Evolutionary conservation across 352 stramenopile species (phyloP).

Genomic region (Peronosclerospora sorghi): DNA sequence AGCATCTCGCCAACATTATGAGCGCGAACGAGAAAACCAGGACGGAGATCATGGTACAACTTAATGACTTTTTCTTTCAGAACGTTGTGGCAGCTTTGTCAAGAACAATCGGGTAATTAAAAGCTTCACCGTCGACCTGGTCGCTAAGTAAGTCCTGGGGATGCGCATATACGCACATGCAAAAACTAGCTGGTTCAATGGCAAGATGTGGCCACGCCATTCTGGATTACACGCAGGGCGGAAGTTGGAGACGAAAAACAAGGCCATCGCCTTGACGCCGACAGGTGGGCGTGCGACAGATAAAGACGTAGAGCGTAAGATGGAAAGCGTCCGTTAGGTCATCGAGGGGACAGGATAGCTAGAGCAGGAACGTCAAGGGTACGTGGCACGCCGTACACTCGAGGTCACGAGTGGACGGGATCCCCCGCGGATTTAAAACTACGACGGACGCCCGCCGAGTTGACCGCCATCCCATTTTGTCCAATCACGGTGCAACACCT

Average conservation of each 20-base stretch:
- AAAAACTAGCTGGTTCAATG: slow-evolving; percentile 31
- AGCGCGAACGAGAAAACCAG: slow-evolving; percentile 14
- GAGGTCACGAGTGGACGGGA: slow-evolving; percentile 37
- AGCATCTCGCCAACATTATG: slow-evolving; percentile 9
- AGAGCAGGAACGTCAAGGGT: slow-evolving; percentile 71
- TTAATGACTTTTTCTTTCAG: slow-evolving; percentile 22
- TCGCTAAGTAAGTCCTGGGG: slow-evolving; percentile 21
- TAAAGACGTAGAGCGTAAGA: slow-evolving; percentile 89
- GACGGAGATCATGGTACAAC: slow-evolving; percentile 5
- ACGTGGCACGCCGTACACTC: slow-evolving; percentile 34
- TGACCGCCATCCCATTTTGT: slow-evolving; percentile 89
- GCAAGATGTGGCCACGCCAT: slow-evolving; percentile 8
- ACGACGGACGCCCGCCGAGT: slow-evolving; percentile 81
- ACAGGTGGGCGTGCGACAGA: slow-evolving; percentile 67
- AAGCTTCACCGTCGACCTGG: slow-evolving; percentile 7
- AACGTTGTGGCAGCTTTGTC: slow-evolving; percentile 10
- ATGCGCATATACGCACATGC: slow-evolving; percentile 9
- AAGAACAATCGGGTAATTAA: slow-evolving; percentile 16
- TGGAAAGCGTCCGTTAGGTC: slow-evolving; percentile 85
- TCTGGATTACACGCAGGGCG: slow-evolving; percentile 38
- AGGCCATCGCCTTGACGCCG: slow-evolving; percentile 45
- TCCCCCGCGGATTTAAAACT: slow-evolving; percentile 65
- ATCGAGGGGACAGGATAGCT: slow-evolving; percentile 90
- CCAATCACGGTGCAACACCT: slow-evolving; percentile 59
- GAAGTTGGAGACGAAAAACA: slow-evolving; percentile 82